Conservation (phyloP, 164 flowering plant species). For the Echeveria elegans region DNA sequence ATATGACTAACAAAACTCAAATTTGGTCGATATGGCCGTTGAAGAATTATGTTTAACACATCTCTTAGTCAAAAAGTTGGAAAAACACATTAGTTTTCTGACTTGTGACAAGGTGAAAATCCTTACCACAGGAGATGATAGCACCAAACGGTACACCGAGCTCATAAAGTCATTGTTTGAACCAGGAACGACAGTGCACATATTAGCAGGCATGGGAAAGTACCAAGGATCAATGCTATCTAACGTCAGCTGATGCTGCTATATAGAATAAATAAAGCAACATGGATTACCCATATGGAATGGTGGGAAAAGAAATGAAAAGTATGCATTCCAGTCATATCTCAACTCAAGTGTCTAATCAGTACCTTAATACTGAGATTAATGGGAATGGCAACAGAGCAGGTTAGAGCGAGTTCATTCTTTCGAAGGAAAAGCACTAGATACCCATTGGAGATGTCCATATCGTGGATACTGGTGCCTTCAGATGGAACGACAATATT, state of each 20-base stretch:
- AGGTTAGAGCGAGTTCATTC: slow-evolving; percentile 42
- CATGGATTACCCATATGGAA: neutral
- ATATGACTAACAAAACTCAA: neutral
- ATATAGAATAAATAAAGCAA: slow-evolving; percentile 11
- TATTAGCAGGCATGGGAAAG: slow-evolving; percentile 68
- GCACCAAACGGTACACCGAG: slow-evolving; percentile 60
- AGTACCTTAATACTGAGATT: slow-evolving; percentile 40
- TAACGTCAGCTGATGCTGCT: slow-evolving; percentile 43
- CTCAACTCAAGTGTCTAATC: neutral
- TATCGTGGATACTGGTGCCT: slow-evolving; percentile 53
- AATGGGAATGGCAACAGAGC: slow-evolving; percentile 69
- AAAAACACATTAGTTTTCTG: slow-evolving; percentile 1
- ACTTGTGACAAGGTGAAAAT: neutral
- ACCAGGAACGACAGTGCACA: slow-evolving; percentile 56
- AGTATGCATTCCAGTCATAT: neutral
- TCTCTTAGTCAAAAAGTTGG: neutral
- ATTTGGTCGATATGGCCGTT: too few species aligned
- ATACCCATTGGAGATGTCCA: slow-evolving; percentile 76
- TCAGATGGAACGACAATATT: slow-evolving; percentile 52
- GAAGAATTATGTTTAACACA: neutral
- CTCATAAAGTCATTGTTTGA: slow-evolving; percentile 83
- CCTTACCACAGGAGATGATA: slow-evolving; percentile 93
- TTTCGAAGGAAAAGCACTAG: slow-evolving; percentile 65
- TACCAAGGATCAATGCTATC: slow-evolving; percentile 77
- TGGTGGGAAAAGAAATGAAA: neutral